Percentiles rank a stretch among this genome's conserved stretches.
Conservation (phyloP, 2,329 filamentous ascomycete genomes). For the Aspergillus brunneoviolaceus region DNA sequence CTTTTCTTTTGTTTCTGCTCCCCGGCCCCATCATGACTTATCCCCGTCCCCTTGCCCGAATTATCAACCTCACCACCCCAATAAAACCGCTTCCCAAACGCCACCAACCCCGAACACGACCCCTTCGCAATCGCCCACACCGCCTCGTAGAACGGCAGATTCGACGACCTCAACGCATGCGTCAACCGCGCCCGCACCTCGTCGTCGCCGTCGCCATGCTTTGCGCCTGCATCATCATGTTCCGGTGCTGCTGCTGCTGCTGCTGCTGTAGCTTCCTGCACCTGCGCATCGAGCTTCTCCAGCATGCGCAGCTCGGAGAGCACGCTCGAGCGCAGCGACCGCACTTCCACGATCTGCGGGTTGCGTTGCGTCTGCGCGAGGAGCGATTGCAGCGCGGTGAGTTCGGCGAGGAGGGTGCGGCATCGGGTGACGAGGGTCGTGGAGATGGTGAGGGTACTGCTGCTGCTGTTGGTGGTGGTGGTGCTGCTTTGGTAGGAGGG, state of each 20-base stretch:
- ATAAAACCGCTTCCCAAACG: conserved; percentile 59
- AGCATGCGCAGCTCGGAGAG: conserved; percentile 51
- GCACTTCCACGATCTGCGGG: conserved; percentile 51
- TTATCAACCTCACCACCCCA: conserved; percentile 34
- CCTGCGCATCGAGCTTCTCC: conserved; percentile 41
- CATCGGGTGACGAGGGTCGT: conserved; percentile 40
- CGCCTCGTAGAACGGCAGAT: conserved; percentile 63
- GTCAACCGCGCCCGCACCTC: conserved; percentile 37
- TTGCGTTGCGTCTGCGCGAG: conserved; percentile 43
- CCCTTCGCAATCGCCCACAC: conserved; percentile 64
- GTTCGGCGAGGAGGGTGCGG: conserved; percentile 44
- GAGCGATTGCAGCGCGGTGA: conserved; percentile 46
- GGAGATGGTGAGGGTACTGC: conserved; percentile 26
- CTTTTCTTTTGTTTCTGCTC: conserved; percentile 23
- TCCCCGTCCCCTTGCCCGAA: conserved; percentile 3
- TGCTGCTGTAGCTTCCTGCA: conserved; percentile 14
- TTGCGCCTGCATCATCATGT: neutral
- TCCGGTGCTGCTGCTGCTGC: conserved; percentile 3
- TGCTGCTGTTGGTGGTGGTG: neutral
- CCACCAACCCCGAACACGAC: conserved; percentile 53
- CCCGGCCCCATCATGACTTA: conserved; percentile 8
- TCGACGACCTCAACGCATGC: conserved; percentile 64
- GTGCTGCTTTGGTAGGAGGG: neutral
- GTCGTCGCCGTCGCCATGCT: neutral
- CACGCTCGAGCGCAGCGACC: conserved; percentile 50